phyloP scores from a whole-genome alignment of 2,329 filamentous ascomycete genomes.

The Colletotrichum horii region DNA sequence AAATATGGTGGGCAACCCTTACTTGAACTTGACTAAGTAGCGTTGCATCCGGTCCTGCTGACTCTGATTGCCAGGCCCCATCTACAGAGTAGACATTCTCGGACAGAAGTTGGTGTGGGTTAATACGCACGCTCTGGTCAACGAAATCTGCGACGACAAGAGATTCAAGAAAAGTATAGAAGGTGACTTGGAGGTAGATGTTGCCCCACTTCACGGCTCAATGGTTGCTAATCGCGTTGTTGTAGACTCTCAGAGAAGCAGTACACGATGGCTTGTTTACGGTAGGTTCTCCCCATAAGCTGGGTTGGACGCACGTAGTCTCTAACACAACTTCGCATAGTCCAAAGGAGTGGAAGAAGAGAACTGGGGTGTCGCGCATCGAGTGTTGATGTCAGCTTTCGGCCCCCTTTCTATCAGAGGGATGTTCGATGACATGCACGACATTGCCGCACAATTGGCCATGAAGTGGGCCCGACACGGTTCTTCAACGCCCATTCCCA shows the following conservation, averaged over 20 bases:
- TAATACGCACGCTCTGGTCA: slow-evolving; percentile 59
- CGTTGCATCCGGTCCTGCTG: not conserved
- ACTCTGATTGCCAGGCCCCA: slow-evolving; percentile 49
- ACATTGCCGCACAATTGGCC: slow-evolving; percentile 56
- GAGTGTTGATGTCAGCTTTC: slow-evolving; percentile 71
- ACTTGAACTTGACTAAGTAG: not conserved
- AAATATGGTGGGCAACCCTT: slow-evolving; percentile 61
- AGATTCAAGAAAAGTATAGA: slow-evolving; percentile 65
- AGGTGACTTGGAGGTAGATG: slow-evolving; percentile 41
- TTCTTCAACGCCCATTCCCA: slow-evolving; percentile 50
- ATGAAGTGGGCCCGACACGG: slow-evolving; percentile 58
- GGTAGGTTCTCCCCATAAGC: too few species aligned
- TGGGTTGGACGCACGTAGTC: too few species aligned
- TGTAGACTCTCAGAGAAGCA: slow-evolving; percentile 60
- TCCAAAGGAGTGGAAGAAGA: slow-evolving; percentile 12
- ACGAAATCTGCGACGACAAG: slow-evolving; percentile 70
- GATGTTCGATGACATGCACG: slow-evolving; percentile 61
- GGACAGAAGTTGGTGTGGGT: slow-evolving; percentile 53
- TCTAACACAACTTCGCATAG: not conserved
- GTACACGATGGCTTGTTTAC: slow-evolving; percentile 42
- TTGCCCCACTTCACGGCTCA: accelerated
- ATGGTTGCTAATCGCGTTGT: not conserved
- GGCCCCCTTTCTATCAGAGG: slow-evolving; percentile 69
- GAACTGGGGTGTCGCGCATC: slow-evolving; percentile 58
- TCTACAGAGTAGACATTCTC: slow-evolving; percentile 61